Evolutionary conservation across 2,329 filamentous ascomycete genomes (phyloP).

Genomic region (Elsinoe australis): DNA sequence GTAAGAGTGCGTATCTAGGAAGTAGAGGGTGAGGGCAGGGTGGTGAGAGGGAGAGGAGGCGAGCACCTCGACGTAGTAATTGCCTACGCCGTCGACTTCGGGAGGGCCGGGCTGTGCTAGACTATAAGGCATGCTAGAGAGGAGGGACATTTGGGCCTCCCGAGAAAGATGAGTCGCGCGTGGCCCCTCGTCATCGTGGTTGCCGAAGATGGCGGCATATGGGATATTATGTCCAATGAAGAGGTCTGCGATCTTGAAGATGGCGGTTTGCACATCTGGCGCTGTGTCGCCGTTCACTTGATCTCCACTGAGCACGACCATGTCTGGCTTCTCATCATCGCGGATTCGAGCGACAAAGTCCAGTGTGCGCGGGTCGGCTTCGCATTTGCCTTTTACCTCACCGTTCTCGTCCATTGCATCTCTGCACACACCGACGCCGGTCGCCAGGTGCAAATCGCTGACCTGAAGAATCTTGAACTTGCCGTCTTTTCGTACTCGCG

Average conservation of each 20-base stretch:
- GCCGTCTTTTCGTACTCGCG: constrained; percentile 76
- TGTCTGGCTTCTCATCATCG: constrained; percentile 86
- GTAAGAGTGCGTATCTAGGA: constrained; percentile 88
- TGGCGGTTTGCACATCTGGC: constrained; percentile 84
- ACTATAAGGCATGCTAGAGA: constrained; percentile 82
- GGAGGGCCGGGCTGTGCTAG: constrained; percentile 76
- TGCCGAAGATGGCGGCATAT: constrained; percentile 90
- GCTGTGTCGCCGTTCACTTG: constrained; percentile 92
- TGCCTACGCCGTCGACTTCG: constrained; percentile 82
- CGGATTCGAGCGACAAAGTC: constrained; percentile 79
- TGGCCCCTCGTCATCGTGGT: constrained; percentile 89
- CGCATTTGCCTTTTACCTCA: constrained; percentile 68
- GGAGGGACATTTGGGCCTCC: constrained; percentile 70
- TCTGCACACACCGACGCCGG: constrained; percentile 75
- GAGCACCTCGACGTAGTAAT: constrained; percentile 87
- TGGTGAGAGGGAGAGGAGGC: constrained; percentile 72
- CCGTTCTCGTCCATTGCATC: constrained; percentile 69
- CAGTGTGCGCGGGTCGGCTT: constrained; percentile 83
- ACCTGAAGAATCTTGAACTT: constrained; percentile 97
- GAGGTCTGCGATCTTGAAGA: constrained; percentile 85
- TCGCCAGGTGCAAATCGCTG: constrained; percentile 89
- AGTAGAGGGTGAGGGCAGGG: constrained; percentile 87
- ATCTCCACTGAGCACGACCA: constrained; percentile 87
- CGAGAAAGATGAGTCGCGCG: constrained; percentile 51
- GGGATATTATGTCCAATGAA: constrained; percentile 83